Evolutionary conservation across 345 rosid species (phyloP).

Genomic region (Syzygium aqueum): DNA sequence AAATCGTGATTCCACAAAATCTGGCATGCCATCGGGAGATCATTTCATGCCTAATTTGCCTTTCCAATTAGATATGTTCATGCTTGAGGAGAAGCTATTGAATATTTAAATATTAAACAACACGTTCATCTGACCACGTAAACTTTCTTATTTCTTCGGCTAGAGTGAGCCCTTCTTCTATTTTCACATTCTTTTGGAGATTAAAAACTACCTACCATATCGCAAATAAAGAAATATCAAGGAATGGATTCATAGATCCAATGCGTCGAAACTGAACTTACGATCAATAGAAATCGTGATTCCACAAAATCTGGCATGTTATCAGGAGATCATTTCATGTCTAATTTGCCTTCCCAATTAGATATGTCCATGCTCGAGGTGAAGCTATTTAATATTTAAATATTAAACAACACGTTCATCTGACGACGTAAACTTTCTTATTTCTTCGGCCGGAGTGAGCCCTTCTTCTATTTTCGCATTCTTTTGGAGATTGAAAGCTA

Average conservation of each 20-base stretch:
- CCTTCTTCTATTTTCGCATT: accelerated
- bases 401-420: background rate
- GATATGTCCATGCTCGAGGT: too few species aligned
- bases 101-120: background rate
- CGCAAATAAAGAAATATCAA: accelerated
- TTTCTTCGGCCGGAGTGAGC: background rate
- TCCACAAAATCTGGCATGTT: too few species aligned
- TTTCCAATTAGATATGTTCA: too few species aligned
- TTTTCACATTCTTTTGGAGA: background rate
- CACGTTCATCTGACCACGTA: background rate
- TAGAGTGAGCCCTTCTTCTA: accelerated
- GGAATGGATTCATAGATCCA: background rate
- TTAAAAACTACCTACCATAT: background rate
- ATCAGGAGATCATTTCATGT: too few species aligned
- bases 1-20: too few species aligned
- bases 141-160: background rate
- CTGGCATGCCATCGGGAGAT: too few species aligned
- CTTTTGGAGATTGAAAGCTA: background rate
- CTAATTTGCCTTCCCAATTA: too few species aligned
- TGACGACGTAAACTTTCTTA: too few species aligned
- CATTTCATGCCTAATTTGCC: too few species aligned
- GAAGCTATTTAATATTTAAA: too few species aligned
- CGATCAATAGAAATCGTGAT: background rate
- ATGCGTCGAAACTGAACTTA: background rate
- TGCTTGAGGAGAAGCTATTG: too few species aligned